A percentile compares a stretch with the other conserved stretches of the same genome.
Evolutionary conservation across 2,329 filamentous ascomycete genomes (phyloP).

Genomic region (Fusarium torreyae): DNA sequence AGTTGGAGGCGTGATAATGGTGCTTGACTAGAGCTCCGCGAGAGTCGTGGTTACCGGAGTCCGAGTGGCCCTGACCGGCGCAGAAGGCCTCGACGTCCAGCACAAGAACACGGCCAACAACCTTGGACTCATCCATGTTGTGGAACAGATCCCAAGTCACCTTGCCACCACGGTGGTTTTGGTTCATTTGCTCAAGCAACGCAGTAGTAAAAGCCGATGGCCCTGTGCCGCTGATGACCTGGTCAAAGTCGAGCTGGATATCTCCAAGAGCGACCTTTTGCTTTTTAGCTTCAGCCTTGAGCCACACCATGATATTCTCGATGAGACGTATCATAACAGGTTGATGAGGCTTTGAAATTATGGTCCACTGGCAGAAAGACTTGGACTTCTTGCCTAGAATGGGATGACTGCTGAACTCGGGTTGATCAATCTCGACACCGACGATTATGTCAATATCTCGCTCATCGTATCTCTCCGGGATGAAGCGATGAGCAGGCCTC

Average conservation of each 20-base stretch:
- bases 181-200: constrained; percentile 75
- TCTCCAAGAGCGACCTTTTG: constrained; percentile 73
- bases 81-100: constrained; percentile 81
- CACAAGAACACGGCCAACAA: constrained; percentile 75
- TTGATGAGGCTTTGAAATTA: constrained; percentile 76
- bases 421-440: constrained; percentile 80
- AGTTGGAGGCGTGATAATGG: constrained; percentile 81
- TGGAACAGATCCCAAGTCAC: constrained; percentile 77
- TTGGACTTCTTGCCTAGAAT: constrained; percentile 77
- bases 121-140: constrained; percentile 74
- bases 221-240: constrained; percentile 80
- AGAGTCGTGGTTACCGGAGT: constrained; percentile 79
- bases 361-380: constrained; percentile 84
- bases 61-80: constrained; percentile 80
- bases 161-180: constrained; percentile 52
- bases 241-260: constrained; percentile 78
- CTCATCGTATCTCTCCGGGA: constrained; percentile 70
- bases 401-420: constrained; percentile 73
- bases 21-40: constrained; percentile 78
- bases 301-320: constrained; percentile 78
- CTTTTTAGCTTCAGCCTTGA: constrained; percentile 70
- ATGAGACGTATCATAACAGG: constrained; percentile 79
- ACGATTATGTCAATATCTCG: constrained; percentile 79
- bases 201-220: constrained; percentile 79
- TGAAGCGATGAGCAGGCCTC: constrained; percentile 54